phyloP scores from a whole-genome alignment of 495 filamentous ascomycete species.

The Lasiosphaeria hispida region DNA sequence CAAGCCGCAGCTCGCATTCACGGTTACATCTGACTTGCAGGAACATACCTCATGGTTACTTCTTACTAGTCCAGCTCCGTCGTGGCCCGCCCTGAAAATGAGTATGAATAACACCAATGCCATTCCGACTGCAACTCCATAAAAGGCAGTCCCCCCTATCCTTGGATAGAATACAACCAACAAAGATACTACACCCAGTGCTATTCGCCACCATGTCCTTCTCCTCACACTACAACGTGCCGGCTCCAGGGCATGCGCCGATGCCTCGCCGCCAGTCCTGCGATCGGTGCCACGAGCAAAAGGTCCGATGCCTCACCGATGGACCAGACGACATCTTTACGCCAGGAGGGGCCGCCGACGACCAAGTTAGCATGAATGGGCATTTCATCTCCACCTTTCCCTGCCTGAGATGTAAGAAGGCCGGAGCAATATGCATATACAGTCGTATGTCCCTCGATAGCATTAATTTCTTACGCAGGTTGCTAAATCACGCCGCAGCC shows the following conservation, averaged over 20 bases:
- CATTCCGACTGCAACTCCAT: too few species aligned
- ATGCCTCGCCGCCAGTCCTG: slow-evolving; percentile 29
- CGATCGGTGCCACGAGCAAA: slow-evolving; percentile 27
- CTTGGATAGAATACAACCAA: too few species aligned
- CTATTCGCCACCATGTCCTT: too few species aligned
- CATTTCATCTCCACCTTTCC: slow-evolving; percentile 16
- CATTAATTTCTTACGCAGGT: not conserved
- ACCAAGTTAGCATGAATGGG: slow-evolving; percentile 8
- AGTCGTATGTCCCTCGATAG: slow-evolving; percentile 13
- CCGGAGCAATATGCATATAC: slow-evolving; percentile 22
- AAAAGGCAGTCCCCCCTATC: too few species aligned
- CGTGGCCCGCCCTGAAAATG: too few species aligned
- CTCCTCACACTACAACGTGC: too few species aligned
- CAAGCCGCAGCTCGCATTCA: too few species aligned
- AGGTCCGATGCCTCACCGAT: slow-evolving; percentile 25
- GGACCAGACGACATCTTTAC: slow-evolving; percentile 3
- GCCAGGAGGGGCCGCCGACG: slow-evolving; percentile 12
- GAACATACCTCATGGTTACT: too few species aligned
- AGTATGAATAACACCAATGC: too few species aligned
- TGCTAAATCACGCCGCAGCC: slow-evolving; percentile 6
- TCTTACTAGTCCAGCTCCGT: too few species aligned
- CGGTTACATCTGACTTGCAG: too few species aligned
- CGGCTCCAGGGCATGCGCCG: not conserved
- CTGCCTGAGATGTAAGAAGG: slow-evolving; percentile 21
- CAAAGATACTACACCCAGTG: too few species aligned